Evolutionary conservation across 805 yeast genomes (phyloP).

Genomic region (Wickerhamiella nectarea): DNA sequence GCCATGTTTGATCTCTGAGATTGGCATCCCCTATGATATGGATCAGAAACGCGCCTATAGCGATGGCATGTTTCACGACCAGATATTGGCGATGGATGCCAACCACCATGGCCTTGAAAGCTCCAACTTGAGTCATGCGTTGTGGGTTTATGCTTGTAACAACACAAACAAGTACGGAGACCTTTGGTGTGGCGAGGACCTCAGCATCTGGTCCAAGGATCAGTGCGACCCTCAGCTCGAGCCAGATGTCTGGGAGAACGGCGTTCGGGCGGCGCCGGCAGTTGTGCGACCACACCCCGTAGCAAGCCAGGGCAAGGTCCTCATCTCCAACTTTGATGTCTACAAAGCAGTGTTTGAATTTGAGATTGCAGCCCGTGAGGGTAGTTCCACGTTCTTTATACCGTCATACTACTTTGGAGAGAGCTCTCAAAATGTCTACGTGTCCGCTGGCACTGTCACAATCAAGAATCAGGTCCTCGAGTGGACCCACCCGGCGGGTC

Average conservation of each 20-base stretch:
- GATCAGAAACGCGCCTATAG: constrained; percentile 59
- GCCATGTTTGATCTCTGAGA: constrained; percentile 77
- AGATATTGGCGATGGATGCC: constrained; percentile 76
- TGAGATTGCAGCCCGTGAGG: constrained; percentile 26
- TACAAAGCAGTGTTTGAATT: constrained; percentile 35
- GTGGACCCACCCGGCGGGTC: constrained; percentile 16
- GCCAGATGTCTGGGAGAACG: constrained; percentile 27
- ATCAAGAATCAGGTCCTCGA: constrained; percentile 14
- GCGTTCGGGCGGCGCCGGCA: constrained; percentile 64
- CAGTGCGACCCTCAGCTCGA: constrained; percentile 9
- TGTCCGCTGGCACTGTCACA: constrained; percentile 13
- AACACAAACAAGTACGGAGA: constrained; percentile 84
- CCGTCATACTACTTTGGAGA: constrained; percentile 61
- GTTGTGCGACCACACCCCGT: constrained; percentile 65
- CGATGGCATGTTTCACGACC: constrained; percentile 55
- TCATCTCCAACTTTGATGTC: constrained; percentile 46
- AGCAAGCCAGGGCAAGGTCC: constrained; percentile 46
- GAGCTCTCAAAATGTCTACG: background rate
- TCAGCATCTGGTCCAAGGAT: constrained; percentile 61
- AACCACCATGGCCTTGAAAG: constrained; percentile 66
- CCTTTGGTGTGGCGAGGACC: constrained; percentile 85
- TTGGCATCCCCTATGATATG: constrained; percentile 98
- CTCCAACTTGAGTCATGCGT: constrained; percentile 53
- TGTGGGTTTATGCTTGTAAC: constrained; percentile 70
- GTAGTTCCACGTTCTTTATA: constrained; percentile 33